Percentiles rank a stretch among this genome's conserved stretches.
Evolutionary conservation across 1,284 basidiomycete species (phyloP).

Genomic region (Trametes hirsuta): DNA sequence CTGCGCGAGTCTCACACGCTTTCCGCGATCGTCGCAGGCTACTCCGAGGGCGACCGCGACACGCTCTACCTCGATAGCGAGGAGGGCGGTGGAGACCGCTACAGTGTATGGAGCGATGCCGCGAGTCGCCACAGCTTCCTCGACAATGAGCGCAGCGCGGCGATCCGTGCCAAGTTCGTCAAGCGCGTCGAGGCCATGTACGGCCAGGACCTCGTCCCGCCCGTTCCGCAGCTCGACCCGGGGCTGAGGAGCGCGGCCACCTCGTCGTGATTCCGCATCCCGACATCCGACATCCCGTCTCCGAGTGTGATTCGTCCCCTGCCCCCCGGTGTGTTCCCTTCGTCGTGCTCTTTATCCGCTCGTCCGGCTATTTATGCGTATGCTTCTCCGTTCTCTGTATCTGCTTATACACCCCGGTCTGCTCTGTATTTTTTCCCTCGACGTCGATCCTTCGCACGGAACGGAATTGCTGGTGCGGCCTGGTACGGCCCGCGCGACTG

Average conservation of each 20-base stretch:
- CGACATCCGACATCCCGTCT: neutral
- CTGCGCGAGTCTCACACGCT: constrained; percentile 19
- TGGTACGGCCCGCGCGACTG: no score
- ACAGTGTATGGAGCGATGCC: constrained; percentile 46
- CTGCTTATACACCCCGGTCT: neutral
- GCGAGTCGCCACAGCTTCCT: constrained; percentile 56
- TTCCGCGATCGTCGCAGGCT: constrained; percentile 21
- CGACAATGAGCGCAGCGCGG: constrained; percentile 54
- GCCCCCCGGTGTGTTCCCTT: neutral
- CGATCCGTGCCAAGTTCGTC: constrained; percentile 52
- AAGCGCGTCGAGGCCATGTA: constrained; percentile 56
- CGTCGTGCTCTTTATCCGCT: neutral
- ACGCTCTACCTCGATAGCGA: constrained; percentile 28
- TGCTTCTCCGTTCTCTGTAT: constrained; percentile 14
- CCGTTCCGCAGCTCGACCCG: constrained; percentile 47
- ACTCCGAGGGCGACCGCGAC: constrained; percentile 12
- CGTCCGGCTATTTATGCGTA: constrained; percentile 10
- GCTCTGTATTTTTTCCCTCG: constrained; percentile 4
- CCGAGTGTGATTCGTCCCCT: neutral
- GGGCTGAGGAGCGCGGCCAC: constrained; percentile 5
- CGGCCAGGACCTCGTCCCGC: constrained; percentile 42
- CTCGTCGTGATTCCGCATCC: neutral
- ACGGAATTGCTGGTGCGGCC: no score
- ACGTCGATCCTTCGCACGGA: neutral
- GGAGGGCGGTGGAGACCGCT: constrained; percentile 39